These are phyloP conservation scores for Wallemia ichthyophaga DNA, from an alignment of 1,284 basidiomycete species.

Conservation along the genomic window DNA sequence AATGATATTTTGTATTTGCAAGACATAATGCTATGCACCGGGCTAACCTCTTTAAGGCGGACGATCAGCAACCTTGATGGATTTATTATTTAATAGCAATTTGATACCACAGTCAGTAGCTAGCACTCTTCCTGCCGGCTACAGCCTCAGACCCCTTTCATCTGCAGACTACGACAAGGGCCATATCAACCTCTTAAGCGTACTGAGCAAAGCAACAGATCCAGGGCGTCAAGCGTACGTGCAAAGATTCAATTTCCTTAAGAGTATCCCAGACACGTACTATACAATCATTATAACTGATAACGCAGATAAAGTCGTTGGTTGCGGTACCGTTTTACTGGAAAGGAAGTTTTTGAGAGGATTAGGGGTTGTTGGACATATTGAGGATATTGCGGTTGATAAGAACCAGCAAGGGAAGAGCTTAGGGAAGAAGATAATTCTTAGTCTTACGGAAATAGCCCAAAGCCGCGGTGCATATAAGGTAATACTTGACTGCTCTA, in stretches of 20 bases:
- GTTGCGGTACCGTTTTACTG: constrained; percentile 50
- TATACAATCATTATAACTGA: constrained; percentile 59
- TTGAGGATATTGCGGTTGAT: constrained; percentile 89
- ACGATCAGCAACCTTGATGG: no score
- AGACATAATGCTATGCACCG: no score
- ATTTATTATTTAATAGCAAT: not conserved
- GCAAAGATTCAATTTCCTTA: constrained; percentile 27
- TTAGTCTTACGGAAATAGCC: constrained; percentile 47
- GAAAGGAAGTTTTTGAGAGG: constrained; percentile 77
- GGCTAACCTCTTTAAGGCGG: no score
- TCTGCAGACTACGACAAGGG: constrained; percentile 54
- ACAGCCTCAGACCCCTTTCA: constrained; percentile 42
- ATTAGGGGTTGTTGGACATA: constrained; percentile 59
- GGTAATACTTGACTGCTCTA: constrained; percentile 82
- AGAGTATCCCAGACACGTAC: constrained; percentile 30
- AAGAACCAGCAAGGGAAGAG: constrained; percentile 62
- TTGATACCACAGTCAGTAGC: not conserved
- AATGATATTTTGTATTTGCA: not conserved
- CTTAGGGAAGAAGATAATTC: constrained; percentile 59
- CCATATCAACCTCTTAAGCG: constrained; percentile 51
- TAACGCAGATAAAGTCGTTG: constrained; percentile 46
- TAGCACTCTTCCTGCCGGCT: not conserved
- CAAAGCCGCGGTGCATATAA: constrained; percentile 61
- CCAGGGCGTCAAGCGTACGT: constrained; percentile 37
- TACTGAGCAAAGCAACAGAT: constrained; percentile 48